Percentiles rank a stretch among this genome's conserved stretches.
phyloP scores from a whole-genome alignment of 2,329 filamentous ascomycete genomes.

The Apiospora saccharicola region DNA sequence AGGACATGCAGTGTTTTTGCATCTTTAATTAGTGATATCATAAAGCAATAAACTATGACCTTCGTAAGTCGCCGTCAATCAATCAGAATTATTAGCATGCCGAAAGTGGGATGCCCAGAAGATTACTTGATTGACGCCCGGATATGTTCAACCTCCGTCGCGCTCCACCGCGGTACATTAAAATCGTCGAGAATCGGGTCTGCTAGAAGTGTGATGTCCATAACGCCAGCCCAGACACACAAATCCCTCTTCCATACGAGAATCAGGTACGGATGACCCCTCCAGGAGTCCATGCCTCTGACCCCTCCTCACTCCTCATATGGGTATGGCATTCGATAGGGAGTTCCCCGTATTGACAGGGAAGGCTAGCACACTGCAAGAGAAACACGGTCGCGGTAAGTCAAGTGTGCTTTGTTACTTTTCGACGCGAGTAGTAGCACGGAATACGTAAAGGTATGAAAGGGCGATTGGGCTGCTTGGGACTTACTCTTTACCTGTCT shows the following conservation, averaged over 20 bases:
- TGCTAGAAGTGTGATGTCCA: neutral
- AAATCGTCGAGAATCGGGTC: neutral
- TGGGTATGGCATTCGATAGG: constrained; percentile 28
- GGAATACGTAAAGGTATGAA: neutral
- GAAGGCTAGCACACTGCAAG: constrained; percentile 27
- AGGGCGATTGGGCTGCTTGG: neutral
- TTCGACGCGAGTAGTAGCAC: too few relatives aligned
- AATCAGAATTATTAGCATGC: neutral
- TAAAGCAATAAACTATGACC: neutral
- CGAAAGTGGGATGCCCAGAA: neutral
- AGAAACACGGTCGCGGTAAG: neutral
- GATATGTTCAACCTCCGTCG: neutral
- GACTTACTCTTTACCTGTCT: constrained; percentile 31
- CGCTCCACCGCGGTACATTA: constrained; percentile 10
- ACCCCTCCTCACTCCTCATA: constrained; percentile 22
- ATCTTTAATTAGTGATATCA: neutral
- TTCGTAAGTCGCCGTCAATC: neutral
- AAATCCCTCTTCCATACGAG: neutral
- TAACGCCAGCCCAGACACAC: neutral
- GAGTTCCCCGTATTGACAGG: constrained; percentile 29
- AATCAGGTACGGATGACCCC: neutral
- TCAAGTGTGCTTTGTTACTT: neutral
- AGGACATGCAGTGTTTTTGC: neutral
- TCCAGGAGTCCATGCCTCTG: neutral
- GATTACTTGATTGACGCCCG: constrained; percentile 9